These are phyloP conservation scores for slime mould (Dictyostelium discoideum) DNA, from an alignment of 78 protist genomes.

Conservation along the genomic window DNA sequence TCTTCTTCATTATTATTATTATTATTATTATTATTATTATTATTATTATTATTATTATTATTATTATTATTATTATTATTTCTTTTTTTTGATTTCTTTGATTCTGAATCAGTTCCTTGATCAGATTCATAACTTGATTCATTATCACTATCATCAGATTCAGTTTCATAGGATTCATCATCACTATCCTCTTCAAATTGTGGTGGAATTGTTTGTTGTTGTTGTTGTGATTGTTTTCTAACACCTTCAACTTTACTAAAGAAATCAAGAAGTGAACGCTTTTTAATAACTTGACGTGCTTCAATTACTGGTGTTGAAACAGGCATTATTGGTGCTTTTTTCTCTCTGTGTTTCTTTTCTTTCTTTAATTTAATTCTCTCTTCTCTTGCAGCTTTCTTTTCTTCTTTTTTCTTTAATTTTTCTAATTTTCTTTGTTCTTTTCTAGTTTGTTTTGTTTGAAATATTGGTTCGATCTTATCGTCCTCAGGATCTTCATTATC, in stretches of 20 bases:
- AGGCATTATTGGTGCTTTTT: not conserved
- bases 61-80: not conserved
- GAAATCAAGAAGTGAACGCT: constrained; percentile 39
- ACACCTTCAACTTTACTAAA: constrained; percentile 21
- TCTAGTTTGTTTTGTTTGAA: not conserved
- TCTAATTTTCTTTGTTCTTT: not conserved
- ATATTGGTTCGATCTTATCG: not conserved
- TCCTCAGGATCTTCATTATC: not conserved
- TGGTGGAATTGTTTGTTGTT: not conserved
- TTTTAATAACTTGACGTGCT: constrained; percentile 17
- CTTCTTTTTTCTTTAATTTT: not conserved
- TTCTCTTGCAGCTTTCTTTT: not conserved
- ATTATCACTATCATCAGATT: not conserved
- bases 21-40: no score
- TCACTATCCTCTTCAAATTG: not conserved
- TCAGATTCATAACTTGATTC: not conserved
- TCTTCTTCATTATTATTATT: no score
- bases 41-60: no score
- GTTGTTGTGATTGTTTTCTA: not conserved
- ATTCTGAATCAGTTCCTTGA: not conserved
- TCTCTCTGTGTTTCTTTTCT: not conserved
- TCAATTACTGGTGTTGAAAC: not conserved
- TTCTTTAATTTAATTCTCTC: not conserved
- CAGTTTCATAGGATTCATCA: not conserved
- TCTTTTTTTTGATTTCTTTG: not conserved